Percentiles rank a stretch among this genome's conserved stretches.
Conservation (phyloP, 2,329 filamentous ascomycete genomes). For the Neonectria magnoliae region DNA sequence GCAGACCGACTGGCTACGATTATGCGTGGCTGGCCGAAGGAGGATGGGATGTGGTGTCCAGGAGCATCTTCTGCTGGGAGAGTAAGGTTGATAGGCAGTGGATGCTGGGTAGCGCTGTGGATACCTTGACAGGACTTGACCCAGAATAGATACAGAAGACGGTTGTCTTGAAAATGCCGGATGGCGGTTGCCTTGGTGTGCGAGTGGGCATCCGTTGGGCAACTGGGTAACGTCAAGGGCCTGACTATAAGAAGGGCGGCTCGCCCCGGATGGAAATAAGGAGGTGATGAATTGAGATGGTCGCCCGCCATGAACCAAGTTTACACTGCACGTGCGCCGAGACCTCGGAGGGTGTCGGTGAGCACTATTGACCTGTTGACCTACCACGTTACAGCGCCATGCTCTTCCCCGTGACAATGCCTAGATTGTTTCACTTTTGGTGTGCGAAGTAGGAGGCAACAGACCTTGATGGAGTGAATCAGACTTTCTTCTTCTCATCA, state of each 20-base stretch:
- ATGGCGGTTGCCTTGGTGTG: slow-evolving; percentile 3
- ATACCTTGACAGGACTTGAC: slow-evolving; percentile 1
- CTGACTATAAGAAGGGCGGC: slow-evolving; percentile 7
- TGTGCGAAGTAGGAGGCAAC: background rate
- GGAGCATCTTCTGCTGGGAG: background rate
- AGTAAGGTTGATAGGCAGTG: background rate
- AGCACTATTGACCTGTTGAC: background rate
- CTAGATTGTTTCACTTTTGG: background rate
- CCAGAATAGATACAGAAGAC: slow-evolving; percentile 1
- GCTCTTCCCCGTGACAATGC: background rate
- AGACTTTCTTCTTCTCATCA: background rate
- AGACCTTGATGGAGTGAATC: background rate
- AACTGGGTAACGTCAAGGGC: background rate
- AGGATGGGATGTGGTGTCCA: background rate
- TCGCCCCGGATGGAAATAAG: background rate
- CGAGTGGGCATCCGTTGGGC: background rate
- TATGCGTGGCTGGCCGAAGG: background rate
- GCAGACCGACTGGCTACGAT: background rate
- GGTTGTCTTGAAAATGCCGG: background rate
- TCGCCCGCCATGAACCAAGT: background rate
- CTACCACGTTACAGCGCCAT: background rate
- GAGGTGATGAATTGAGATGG: background rate
- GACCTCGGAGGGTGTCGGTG: background rate
- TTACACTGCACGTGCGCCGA: background rate
- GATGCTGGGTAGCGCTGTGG: background rate